A percentile compares a stretch with the other conserved stretches of the same genome.
These are phyloP conservation scores for Tetracladium maxilliforme DNA, from an alignment of 2,329 filamentous ascomycete genomes.

Conservation along the genomic window DNA sequence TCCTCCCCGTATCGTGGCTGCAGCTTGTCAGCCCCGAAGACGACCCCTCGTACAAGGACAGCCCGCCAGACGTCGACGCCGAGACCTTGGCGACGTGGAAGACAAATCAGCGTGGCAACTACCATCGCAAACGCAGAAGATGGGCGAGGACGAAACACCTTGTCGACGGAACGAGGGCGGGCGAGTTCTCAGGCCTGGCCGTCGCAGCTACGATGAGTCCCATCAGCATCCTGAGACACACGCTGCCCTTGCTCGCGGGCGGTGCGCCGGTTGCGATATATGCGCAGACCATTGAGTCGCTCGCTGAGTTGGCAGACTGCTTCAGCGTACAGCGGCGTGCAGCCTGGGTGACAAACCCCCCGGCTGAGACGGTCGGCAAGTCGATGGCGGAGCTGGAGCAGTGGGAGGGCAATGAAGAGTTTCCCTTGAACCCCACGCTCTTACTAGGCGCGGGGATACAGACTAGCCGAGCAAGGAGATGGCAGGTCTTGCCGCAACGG, in stretches of 20 bases:
- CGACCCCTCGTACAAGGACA: constrained; percentile 58
- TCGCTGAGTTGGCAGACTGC: constrained; percentile 64
- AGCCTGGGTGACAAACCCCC: constrained; percentile 50
- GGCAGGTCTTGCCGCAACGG: constrained; percentile 83
- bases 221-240: constrained; percentile 55
- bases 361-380: constrained; percentile 17
- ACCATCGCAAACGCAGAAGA: constrained; percentile 77
- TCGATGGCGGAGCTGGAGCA: constrained; percentile 27
- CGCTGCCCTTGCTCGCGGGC: constrained; percentile 67
- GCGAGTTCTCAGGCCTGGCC: constrained; percentile 71
- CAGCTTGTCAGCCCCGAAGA: constrained; percentile 67
- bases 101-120: constrained; percentile 66
- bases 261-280: constrained; percentile 81
- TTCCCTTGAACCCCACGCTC: constrained; percentile 75
- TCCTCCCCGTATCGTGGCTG: constrained; percentile 81
- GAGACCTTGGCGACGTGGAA: constrained; percentile 59
- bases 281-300: constrained; percentile 63
- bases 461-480: constrained; percentile 61
- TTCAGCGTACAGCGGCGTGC: constrained; percentile 70
- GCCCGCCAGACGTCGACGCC: constrained; percentile 42
- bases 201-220: constrained; percentile 76
- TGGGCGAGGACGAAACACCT: constrained; percentile 61
- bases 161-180: constrained; percentile 59
- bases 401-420: constrained; percentile 55
- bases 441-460: constrained; percentile 70